Evolutionary conservation across 352 stramenopile genomes (phyloP).

Genomic region (Globisporangium carolinianum): DNA sequence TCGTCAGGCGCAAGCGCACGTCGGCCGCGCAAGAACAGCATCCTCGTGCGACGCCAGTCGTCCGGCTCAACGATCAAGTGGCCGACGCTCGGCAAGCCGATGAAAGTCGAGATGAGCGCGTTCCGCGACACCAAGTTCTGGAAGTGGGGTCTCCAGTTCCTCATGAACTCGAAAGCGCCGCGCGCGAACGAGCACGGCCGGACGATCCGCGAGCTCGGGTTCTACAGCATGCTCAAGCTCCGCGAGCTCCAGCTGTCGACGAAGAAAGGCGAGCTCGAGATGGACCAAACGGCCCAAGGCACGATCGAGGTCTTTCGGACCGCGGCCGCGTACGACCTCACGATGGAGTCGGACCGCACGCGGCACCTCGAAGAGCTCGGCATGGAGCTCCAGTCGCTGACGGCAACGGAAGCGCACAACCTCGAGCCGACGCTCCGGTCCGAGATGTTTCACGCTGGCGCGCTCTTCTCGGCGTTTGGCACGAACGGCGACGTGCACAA

Average conservation of each 20-base stretch:
- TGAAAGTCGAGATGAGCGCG: slow-evolving; percentile 82
- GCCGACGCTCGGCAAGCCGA: slow-evolving; percentile 51
- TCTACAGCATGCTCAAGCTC: slow-evolving; percentile 85
- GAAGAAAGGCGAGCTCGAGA: slow-evolving; percentile 78
- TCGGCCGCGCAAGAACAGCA: slow-evolving; percentile 13
- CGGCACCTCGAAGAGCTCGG: slow-evolving; percentile 64
- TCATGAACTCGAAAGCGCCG: slow-evolving; percentile 73
- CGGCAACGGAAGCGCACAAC: slow-evolving; percentile 42
- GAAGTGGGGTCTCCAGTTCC: slow-evolving; percentile 84
- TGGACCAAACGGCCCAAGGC: slow-evolving; percentile 82
- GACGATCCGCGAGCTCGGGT: slow-evolving; percentile 76
- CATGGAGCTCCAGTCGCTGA: slow-evolving; percentile 71
- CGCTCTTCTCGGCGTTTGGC: slow-evolving; percentile 72
- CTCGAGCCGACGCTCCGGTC: slow-evolving; percentile 56
- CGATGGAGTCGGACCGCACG: slow-evolving; percentile 66
- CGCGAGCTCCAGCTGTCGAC: slow-evolving; percentile 64
- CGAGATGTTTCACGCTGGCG: slow-evolving; percentile 55
- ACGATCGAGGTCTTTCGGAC: slow-evolving; percentile 76
- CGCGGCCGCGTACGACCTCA: slow-evolving; percentile 48
- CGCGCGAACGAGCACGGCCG: slow-evolving; percentile 71
- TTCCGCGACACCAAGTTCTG: slow-evolving; percentile 78
- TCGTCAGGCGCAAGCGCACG: slow-evolving; percentile 1
- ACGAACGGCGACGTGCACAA: slow-evolving; percentile 87
- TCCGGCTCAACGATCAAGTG: slow-evolving; percentile 21
- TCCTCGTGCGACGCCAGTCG: slow-evolving; percentile 9